Evolutionary conservation across 140 eudicot genomes (phyloP).

Genomic region (Senecio squalidus): DNA sequence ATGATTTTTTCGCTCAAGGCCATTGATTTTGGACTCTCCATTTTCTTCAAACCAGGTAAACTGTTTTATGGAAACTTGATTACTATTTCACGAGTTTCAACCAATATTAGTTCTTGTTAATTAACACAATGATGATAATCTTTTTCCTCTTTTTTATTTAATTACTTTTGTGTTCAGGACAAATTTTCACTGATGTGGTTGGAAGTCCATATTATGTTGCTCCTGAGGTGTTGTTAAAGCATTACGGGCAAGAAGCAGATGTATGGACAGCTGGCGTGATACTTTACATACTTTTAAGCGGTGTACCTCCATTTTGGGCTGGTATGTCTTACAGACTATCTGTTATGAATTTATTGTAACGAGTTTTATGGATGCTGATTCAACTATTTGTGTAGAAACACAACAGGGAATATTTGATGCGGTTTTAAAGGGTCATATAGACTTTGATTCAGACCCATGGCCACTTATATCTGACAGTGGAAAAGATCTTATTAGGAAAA

Average conservation of each 20-base stretch:
- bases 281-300: slow-evolving; percentile 80
- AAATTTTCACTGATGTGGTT: slow-evolving; percentile 82
- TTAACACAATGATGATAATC: too few species aligned
- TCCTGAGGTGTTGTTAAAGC: slow-evolving; percentile 93
- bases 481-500: slow-evolving; percentile 76
- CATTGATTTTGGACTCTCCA: slow-evolving; percentile 93
- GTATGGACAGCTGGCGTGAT: slow-evolving; percentile 99
- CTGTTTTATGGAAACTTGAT: not conserved
- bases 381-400: slow-evolving; percentile 49
- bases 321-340: slow-evolving; percentile 33
- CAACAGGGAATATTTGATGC: slow-evolving; percentile 98
- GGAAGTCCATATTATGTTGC: slow-evolving; percentile 99
- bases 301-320: slow-evolving; percentile 99
- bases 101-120: too few species aligned
- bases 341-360: not conserved
- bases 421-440: slow-evolving; percentile 82
- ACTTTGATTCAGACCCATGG: slow-evolving; percentile 98
- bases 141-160: not conserved
- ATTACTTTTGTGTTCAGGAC: slow-evolving; percentile 45
- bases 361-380: slow-evolving; percentile 1
- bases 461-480: slow-evolving; percentile 85
- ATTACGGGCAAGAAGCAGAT: slow-evolving; percentile 89
- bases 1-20: slow-evolving; percentile 98
- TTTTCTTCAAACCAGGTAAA: slow-evolving; percentile 94
- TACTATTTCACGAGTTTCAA: too few species aligned